Evolutionary conservation across 2,329 filamentous ascomycete species (phyloP), one percentile per base, ranked within the genome.

Genomic region (Nothomitra cinnamomea): DNA sequence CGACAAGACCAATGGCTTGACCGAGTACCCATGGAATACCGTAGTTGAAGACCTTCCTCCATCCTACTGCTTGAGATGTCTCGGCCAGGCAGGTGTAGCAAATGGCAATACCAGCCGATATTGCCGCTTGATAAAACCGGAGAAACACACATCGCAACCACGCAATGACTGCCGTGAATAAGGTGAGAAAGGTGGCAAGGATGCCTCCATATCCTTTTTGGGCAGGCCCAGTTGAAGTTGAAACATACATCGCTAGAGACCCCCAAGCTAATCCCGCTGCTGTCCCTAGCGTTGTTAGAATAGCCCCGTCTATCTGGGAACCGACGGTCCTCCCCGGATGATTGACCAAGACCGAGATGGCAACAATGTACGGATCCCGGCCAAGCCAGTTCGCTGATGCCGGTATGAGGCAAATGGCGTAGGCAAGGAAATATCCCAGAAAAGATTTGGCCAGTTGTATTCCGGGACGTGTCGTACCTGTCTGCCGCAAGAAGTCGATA

Each of bases 291-390:
- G 70, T 72, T 3, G 76, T 79, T 19, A 76, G 62, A 42, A 77
- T 54, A 2, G 72, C 64, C 1, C 77, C 77, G 60, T 80, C 77
- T 21, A 80, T 61, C 58, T 80, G 77, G 12, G 75, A 71, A 4
- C 77, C 77, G 52, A 79, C 59, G 1, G 74, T 72, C 38, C 77
- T 69, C 21, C 73, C 75, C 2, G 77, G 69, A 58, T 80, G 77
- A 55, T 79, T 80, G 45, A 80, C 59, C 19, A 79, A 70, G n/a
- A 73, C 67, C 1, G 77, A 79, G 49, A 80, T 62, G 2, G 69
- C 71, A 67, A 78, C 73, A 56, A 80, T 70, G 58, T 78, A 79
- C 57, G 68, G 69, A 58, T 78, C 75, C 15, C 64, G 67, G 1
- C 77, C 77, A 2, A 80, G 65, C 69, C 71, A 76, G n/a, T 61